Percentiles rank a stretch among this genome's conserved stretches.
These are phyloP conservation scores for Sicyos edulis DNA, from an alignment of 306 rosid species.

Conservation along the genomic window DNA sequence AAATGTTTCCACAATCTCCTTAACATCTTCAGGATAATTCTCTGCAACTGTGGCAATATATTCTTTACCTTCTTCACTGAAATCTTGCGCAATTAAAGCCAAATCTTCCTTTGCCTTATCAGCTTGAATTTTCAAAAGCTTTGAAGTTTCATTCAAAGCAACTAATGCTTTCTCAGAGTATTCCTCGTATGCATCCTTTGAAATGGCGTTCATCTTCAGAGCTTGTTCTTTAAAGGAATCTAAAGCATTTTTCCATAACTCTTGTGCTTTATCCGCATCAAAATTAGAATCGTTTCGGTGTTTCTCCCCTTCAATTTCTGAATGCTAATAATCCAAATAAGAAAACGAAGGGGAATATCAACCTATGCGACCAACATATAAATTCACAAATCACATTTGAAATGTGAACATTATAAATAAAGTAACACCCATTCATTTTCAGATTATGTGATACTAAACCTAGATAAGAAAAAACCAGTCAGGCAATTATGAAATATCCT, in stretches of 20 bases:
- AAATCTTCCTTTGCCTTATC: slow-evolving; percentile 61
- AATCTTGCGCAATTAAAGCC: slow-evolving; percentile 53
- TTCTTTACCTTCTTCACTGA: slow-evolving; percentile 68
- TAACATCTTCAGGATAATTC: slow-evolving; percentile 69
- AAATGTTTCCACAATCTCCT: slow-evolving; percentile 70
- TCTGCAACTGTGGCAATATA: slow-evolving; percentile 58
- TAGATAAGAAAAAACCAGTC: no score
- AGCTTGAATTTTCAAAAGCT: slow-evolving; percentile 71
- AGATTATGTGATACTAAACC: no score
- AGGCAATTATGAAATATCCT: background rate
- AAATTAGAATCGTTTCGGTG: slow-evolving; percentile 31
- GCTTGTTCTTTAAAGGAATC: slow-evolving; percentile 83
- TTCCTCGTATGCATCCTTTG: slow-evolving; percentile 73
- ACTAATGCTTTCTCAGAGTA: slow-evolving; percentile 71
- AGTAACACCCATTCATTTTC: background rate
- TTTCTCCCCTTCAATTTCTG: slow-evolving; percentile 50
- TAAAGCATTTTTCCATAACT: slow-evolving; percentile 67
- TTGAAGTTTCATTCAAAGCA: slow-evolving; percentile 59
- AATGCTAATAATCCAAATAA: slow-evolving; percentile 24
- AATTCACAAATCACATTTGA: background rate
- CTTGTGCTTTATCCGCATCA: slow-evolving; percentile 55
- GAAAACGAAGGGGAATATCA: background rate
- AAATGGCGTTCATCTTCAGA: slow-evolving; percentile 53
- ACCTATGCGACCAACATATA: background rate
- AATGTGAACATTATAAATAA: background rate